Conservation (phyloP, 306 rosid genomes). For the Sicyos baderoa region DNA sequence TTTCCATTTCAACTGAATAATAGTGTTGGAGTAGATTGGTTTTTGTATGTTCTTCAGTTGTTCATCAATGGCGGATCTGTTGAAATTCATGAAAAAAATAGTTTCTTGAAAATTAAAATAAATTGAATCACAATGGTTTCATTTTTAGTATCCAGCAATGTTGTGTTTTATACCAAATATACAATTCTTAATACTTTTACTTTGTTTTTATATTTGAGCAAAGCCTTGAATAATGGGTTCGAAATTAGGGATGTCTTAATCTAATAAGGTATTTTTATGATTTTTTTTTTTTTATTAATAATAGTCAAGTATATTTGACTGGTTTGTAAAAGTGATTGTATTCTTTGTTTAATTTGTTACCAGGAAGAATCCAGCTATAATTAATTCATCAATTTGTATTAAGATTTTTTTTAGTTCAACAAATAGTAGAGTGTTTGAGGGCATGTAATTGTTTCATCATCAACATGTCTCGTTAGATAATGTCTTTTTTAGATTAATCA, state of each 20-base stretch:
- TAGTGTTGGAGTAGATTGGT: background rate
- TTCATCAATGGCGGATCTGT: constrained; percentile 11
- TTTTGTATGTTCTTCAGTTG: background rate
- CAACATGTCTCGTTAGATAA: too few species aligned
- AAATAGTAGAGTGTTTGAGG: too few species aligned
- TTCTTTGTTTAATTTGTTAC: background rate
- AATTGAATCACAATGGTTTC: background rate
- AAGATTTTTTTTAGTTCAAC: too few species aligned
- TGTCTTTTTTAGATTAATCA: too few species aligned
- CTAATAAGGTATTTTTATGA: background rate
- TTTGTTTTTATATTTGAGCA: background rate
- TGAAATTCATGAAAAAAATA: background rate
- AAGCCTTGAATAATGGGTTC: constrained; percentile 6
- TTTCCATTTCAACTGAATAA: background rate
- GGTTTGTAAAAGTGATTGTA: background rate
- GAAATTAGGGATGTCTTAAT: background rate
- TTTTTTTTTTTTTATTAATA: background rate
- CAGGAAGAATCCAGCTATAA: background rate
- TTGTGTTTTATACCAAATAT: background rate
- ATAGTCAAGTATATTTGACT: background rate
- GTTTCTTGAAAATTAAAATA: background rate
- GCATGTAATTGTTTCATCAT: too few species aligned
- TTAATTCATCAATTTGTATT: too few species aligned
- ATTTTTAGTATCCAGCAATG: background rate
- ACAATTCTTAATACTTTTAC: background rate